phyloP scores from a whole-genome alignment of 2,329 filamentous ascomycete species.

The Botrytis fabae region DNA sequence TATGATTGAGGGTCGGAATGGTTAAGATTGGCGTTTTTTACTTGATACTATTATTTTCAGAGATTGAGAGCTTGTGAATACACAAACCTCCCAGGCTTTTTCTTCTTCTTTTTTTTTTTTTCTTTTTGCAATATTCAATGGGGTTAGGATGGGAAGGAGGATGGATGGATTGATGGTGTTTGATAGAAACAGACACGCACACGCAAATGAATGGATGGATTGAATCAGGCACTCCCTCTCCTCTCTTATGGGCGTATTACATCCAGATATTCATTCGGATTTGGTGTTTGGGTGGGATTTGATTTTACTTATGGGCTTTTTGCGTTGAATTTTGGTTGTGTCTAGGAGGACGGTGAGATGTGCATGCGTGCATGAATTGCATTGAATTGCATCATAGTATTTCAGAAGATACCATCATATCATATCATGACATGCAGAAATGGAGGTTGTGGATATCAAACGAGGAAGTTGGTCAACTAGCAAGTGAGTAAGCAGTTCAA shows the following conservation, averaged over 20 bases:
- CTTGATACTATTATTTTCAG: slow-evolving; percentile 3
- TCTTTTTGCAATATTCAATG: neutral
- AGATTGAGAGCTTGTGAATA: slow-evolving; percentile 11
- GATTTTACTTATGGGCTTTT: neutral
- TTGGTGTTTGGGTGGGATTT: neutral
- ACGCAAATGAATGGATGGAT: neutral
- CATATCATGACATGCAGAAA: neutral
- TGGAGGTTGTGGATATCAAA: neutral
- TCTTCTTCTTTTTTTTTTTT: neutral
- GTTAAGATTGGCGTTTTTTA: slow-evolving; percentile 8
- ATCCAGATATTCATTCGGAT: neutral
- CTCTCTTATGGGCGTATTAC: neutral
- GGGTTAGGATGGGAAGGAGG: neutral
- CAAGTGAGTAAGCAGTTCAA: neutral
- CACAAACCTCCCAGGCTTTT: neutral
- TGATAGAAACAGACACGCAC: slow-evolving; percentile 2
- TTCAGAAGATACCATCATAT: neutral
- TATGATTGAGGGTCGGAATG: slow-evolving; percentile 10
- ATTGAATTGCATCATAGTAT: neutral
- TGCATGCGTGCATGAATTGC: neutral
- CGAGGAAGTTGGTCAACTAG: neutral
- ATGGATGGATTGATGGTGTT: slow-evolving; percentile 7
- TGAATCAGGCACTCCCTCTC: neutral
- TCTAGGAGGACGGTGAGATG: neutral
- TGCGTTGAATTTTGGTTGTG: neutral